Evolutionary conservation across 2,329 filamentous ascomycete species (phyloP), one percentile per base, ranked within the genome.

Genomic region (Aspergillus unguis): DNA sequence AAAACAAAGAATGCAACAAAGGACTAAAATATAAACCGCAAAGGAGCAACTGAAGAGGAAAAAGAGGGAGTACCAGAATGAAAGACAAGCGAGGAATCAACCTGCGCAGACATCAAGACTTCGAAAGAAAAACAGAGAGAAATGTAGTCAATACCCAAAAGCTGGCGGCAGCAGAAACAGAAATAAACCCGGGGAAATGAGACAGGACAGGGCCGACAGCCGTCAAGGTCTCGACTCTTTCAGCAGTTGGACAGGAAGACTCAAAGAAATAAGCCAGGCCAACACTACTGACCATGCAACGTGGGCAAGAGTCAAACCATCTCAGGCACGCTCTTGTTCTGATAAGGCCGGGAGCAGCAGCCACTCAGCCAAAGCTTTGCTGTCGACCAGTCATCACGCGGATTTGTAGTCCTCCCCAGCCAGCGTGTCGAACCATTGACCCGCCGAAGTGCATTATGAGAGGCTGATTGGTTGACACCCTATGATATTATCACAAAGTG

Each of bases 401-500:
- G 40, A 35, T 45, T 44, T 36, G 41, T 42, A 48, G 40, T 27
- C 58, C 52, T 47, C 54, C 54, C 28, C 40, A 8, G 49, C 48
- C 56, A 58, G 48, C 54, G 50, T 57, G 53, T 59, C 54, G 41
- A 54, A 53, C 50, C 51, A 54, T 57, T 43, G 54, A 58, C 53
- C 56, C 38, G 50, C 52, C 38, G 49, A 52, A 37, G 17, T 33
- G 46, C 51, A 37, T 46, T 25, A 42, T 36, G 50, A 48, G 49
- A 41, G 36, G 47, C 28, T 56, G 26, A 64, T 66, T 67, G 52
- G 65, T 58, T 50, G 46, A 53, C 38, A 17, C 31, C 6, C 32
- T 25, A 61, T 62, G 62, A 59, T 53, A 59, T 54, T 57, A 55
- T 66, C 65, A 67, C 55, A 53, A 43, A 28, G 25, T 27, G 33